These are phyloP conservation scores for Didymella pinodella DNA, from an alignment of 2,329 filamentous ascomycete species.

Conservation along the genomic window DNA sequence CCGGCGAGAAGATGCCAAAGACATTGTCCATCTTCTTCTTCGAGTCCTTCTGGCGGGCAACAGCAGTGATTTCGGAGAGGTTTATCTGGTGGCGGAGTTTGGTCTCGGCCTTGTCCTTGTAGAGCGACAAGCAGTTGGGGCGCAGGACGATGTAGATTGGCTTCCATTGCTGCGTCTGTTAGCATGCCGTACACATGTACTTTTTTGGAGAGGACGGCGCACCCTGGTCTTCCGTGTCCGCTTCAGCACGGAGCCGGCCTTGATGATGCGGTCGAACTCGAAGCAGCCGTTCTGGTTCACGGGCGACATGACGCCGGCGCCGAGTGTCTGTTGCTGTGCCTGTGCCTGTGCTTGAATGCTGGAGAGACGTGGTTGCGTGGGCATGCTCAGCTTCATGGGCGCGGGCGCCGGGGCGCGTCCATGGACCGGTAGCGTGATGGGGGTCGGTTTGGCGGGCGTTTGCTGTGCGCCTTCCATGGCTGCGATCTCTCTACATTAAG, in stretches of 20 bases:
- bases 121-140: conserved; percentile 88
- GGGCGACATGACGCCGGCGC: conserved; percentile 73
- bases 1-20: conserved; percentile 91
- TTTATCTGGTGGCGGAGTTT: conserved; percentile 88
- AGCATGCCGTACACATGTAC: conserved; percentile 9
- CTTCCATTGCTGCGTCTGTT: conserved; percentile 78
- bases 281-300: conserved; percentile 96
- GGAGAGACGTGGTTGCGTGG: conserved; percentile 36
- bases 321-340: conserved; percentile 35
- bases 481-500: conserved; percentile 28
- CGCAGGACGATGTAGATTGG: conserved; percentile 86
- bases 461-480: conserved; percentile 38
- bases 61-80: conserved; percentile 88
- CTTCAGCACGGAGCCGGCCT: conserved; percentile 85
- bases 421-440: conserved; percentile 11
- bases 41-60: conserved; percentile 85
- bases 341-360: conserved; percentile 26
- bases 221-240: conserved; percentile 92
- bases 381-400: conserved; percentile 40
- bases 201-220: not conserved
- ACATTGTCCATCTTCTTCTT: conserved; percentile 87
- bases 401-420: conserved; percentile 18
- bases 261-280: conserved; percentile 92
- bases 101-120: conserved; percentile 89
- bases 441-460: conserved; percentile 34